phyloP scores from a whole-genome alignment of 345 rosid genomes.

The Bruguiera gymnorhiza region DNA sequence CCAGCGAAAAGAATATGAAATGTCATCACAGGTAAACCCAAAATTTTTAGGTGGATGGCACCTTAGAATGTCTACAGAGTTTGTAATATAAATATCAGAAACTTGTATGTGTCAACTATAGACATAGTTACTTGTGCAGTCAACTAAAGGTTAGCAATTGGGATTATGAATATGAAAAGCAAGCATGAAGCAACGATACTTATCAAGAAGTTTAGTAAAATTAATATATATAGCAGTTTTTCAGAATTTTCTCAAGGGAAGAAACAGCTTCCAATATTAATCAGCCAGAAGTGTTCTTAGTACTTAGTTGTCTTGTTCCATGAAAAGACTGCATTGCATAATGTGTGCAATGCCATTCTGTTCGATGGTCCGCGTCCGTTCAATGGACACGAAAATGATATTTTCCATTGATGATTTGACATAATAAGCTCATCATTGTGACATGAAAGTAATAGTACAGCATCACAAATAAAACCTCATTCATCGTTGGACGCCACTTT shows the following conservation, averaged over 20 bases:
- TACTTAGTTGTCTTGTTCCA: too few species aligned
- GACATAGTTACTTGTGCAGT: slow-evolving; percentile 11
- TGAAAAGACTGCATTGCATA: neutral
- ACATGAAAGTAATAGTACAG: too few species aligned
- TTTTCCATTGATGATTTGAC: neutral
- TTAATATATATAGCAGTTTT: neutral
- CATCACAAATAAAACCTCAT: slow-evolving; percentile 46
- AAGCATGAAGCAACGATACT: slow-evolving; percentile 25
- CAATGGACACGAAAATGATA: neutral
- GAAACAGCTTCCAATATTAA: too few species aligned
- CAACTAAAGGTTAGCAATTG: slow-evolving; percentile 11
- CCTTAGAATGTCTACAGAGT: slow-evolving; percentile 7
- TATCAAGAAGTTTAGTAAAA: slow-evolving; percentile 5
- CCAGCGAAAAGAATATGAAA: slow-evolving; percentile 23
- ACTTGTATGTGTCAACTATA: slow-evolving; percentile 2
- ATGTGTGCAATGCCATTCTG: neutral
- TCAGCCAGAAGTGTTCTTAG: too few species aligned
- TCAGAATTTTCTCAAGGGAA: too few species aligned
- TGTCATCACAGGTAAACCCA: slow-evolving; percentile 25
- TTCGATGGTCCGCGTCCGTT: neutral
- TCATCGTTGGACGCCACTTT: slow-evolving; percentile 83
- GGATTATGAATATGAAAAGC: slow-evolving; percentile 23
- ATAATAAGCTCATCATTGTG: too few species aligned
- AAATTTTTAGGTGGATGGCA: slow-evolving; percentile 9
- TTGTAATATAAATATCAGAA: neutral